These are phyloP conservation scores for Rhizopus stolonifer DNA, from an alignment of 371 early-diverging fungal species.

Conservation along the genomic window DNA sequence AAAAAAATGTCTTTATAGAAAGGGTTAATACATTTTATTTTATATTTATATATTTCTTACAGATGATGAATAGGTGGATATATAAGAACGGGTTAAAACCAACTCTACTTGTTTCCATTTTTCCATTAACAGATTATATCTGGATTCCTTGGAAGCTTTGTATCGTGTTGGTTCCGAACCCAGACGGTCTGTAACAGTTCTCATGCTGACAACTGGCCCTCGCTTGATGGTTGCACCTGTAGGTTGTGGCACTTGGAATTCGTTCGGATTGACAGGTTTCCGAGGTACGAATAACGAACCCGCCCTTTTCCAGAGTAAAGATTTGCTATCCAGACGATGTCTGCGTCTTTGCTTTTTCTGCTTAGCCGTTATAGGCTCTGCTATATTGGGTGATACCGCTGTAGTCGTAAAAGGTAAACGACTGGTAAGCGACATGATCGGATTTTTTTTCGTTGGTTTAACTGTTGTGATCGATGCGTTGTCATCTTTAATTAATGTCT, in stretches of 20 bases:
- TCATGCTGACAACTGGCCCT: constrained; percentile 31
- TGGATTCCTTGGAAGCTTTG: constrained; percentile 28
- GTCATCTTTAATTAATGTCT: neutral
- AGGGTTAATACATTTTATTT: neutral
- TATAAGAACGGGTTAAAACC: constrained; percentile 18
- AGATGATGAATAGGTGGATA: constrained; percentile 28
- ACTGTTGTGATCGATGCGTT: constrained; percentile 12
- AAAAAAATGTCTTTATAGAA: constrained; percentile 21
- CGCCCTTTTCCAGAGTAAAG: constrained; percentile 26
- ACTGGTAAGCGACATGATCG: neutral
- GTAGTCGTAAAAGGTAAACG: neutral
- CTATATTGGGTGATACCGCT: neutral
- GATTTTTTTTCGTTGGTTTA: neutral
- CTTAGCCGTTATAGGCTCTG: neutral
- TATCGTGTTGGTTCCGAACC: constrained; percentile 30
- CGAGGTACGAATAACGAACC: constrained; percentile 26
- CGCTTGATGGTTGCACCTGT: constrained; percentile 21
- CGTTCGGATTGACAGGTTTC: neutral
- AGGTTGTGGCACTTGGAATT: neutral
- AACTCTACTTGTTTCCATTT: constrained; percentile 38
- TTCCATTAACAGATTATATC: constrained; percentile 22
- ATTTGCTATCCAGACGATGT: neutral
- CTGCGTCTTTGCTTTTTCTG: neutral
- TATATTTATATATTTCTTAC: constrained; percentile 19
- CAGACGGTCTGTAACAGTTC: constrained; percentile 8